Conservation (phyloP, 1,284 basidiomycete genomes). For the Mycena sp. region DNA sequence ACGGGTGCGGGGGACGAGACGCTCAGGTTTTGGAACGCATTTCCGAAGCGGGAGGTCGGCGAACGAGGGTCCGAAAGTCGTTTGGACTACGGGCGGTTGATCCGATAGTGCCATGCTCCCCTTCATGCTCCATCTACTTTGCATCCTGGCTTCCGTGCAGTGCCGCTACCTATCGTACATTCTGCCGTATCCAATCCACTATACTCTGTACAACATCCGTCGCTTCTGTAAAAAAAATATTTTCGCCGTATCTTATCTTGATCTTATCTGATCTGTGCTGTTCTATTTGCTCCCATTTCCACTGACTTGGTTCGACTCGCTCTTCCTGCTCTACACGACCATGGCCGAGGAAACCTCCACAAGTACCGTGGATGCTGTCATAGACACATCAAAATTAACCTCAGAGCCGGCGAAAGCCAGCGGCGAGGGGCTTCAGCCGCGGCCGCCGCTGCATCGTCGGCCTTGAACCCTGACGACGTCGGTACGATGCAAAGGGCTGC, state of each 20-base stretch:
- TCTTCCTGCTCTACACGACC: neutral
- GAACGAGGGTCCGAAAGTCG: conserved; percentile 54
- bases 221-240: conserved; percentile 2
- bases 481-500: conserved; percentile 53
- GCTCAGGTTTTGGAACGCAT: conserved; percentile 95
- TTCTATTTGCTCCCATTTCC: neutral
- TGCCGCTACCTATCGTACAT: conserved; percentile 20
- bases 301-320: conserved; percentile 9
- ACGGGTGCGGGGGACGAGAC: conserved; percentile 99
- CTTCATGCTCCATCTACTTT: conserved; percentile 14
- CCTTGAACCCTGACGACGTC: conserved; percentile 38
- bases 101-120: conserved; percentile 50
- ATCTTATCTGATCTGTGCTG: conserved; percentile 20
- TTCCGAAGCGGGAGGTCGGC: conserved; percentile 70
- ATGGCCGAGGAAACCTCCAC: conserved; percentile 13
- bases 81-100: conserved; percentile 70
- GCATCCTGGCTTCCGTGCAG: neutral
- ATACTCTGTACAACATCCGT: conserved; percentile 15
- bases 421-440: neutral
- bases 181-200: neutral
- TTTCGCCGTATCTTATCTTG: neutral
- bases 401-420: neutral
- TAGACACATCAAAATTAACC: neutral
- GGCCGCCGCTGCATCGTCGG: conserved; percentile 3
- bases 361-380: neutral